These are phyloP conservation scores for Cyanophora paradoxa DNA, from an alignment of 78 protist species.

Conservation along the genomic window DNA sequence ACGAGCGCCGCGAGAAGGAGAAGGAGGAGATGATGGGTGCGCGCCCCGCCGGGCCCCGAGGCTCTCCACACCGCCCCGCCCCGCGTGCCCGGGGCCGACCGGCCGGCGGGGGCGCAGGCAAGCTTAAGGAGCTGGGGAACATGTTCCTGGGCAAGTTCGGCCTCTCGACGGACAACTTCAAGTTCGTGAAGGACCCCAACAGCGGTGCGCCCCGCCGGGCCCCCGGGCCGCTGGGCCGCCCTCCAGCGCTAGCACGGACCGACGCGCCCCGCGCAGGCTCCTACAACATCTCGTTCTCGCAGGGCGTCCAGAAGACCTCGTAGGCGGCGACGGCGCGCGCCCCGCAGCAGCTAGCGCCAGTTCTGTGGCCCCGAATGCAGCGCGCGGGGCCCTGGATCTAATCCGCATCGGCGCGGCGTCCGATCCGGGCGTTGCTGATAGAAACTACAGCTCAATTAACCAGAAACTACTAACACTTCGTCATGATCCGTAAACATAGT, in stretches of 20 bases:
- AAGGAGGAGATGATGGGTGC: constrained; percentile 57
- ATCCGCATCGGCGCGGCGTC: background rate
- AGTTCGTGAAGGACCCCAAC: constrained; percentile 72
- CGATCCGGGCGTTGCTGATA: background rate
- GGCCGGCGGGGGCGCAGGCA: constrained; percentile 1
- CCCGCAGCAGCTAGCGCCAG: background rate
- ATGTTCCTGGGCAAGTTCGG: constrained; percentile 78
- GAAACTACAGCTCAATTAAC: no score
- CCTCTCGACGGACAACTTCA: constrained; percentile 73
- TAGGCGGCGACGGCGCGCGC: background rate
- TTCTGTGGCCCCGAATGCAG: background rate
- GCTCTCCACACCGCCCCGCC: background rate
- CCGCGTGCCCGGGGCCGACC: background rate
- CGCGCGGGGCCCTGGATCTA: background rate
- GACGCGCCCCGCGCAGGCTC: no score
- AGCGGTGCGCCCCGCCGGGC: no score
- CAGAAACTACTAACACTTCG: no score
- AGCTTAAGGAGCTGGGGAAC: constrained; percentile 85
- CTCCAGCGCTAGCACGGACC: no score
- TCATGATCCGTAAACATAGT: no score
- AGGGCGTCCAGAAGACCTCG: background rate
- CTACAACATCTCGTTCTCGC: constrained; percentile 7
- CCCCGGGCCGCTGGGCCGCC: no score
- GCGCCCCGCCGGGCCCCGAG: background rate
- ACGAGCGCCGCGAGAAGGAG: constrained; percentile 24